Conservation (phyloP, 2,329 filamentous ascomycete species). For the Stromatinia cepivora region DNA sequence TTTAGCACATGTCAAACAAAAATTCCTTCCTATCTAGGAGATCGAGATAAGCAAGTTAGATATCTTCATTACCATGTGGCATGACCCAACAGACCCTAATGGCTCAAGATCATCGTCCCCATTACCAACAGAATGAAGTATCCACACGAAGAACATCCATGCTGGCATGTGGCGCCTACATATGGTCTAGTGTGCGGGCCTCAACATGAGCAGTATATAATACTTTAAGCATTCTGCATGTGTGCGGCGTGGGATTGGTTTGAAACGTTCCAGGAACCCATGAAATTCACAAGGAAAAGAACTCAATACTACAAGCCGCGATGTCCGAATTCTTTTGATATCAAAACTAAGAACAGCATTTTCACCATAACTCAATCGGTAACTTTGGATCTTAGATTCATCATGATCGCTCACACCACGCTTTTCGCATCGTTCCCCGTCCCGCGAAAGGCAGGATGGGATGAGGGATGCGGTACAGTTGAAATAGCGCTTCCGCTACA, state of each 20-base stretch:
- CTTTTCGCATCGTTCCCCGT: neutral
- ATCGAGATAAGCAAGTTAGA: conserved; percentile 13
- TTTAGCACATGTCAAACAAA: conserved; percentile 6
- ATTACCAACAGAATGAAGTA: neutral
- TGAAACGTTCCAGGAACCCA: conserved; percentile 19
- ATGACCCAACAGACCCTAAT: conserved; percentile 7
- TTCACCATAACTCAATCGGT: neutral
- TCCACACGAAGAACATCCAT: conserved; percentile 6
- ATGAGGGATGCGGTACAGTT: conserved; percentile 12
- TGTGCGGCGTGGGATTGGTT: neutral
- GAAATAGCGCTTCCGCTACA: neutral
- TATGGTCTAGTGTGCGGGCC: neutral
- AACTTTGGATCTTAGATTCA: neutral
- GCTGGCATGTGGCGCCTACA: conserved; percentile 16
- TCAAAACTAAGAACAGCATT: neutral
- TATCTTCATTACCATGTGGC: conserved; percentile 19
- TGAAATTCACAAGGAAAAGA: neutral
- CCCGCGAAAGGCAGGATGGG: neutral
- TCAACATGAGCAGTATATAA: conserved; percentile 5
- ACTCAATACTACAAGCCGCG: neutral
- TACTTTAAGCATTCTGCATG: conserved; percentile 1
- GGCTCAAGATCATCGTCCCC: conserved; percentile 4
- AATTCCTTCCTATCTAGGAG: conserved; percentile 20
- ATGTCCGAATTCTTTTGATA: conserved; percentile 4
- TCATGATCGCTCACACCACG: neutral